Base-by-base conservation (phyloP, 176 grass and related monocot species). In the Panicum miliaceum region DNA sequence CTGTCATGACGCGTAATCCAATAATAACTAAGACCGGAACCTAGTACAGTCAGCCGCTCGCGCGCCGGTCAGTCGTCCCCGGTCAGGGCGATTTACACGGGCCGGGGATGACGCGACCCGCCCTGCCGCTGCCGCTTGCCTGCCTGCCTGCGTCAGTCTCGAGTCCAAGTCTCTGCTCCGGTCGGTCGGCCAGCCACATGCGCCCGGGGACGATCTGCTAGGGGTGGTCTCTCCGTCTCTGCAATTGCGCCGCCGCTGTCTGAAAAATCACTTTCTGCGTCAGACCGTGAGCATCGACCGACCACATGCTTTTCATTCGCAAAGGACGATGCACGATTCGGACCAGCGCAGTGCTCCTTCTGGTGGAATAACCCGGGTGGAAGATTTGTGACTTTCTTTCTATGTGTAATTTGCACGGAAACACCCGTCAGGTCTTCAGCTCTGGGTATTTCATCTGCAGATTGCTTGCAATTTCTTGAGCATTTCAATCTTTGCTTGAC, bases 11-110 rank as follows among this genome's bases (percentile, higher is more conserved):
- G 4, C 51, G 18, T 53, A 1, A 53, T 20, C 51, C 2, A 32
- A 32, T 32, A 19, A 20, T 32, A 19, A 20, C 51, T 7, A 50
- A 58, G 7, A n/a, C n/a, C n/a, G n/a, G 46, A 52, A 50, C 45
- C 62, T 64, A 65, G 27, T 18, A 34, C 59, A 13, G 12, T 16
- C 15, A 12, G 13, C 7, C 15, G 7, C 8, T 42, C 48, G 48
- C 3, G 50, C 50, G 6, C 46, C 42, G 16, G 60, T 79, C 77
- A 48, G 76, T 22, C 58, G 8, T 12, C 60, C 60, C 45, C 27
- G 32, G 73, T 75, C 72, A 29, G 2, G 19, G 48, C 72, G 52
- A 75, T 75, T 75, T 75, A 75, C 72, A 75, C 50, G 50, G 29
- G n/a, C n/a, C n/a, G n/a, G 18, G 25, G 1, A 7, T 54, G 52